Evolutionary conservation across 257 asterid species (phyloP), one percentile per base, ranked within the genome.

Genomic region (Solanum virginianum): DNA sequence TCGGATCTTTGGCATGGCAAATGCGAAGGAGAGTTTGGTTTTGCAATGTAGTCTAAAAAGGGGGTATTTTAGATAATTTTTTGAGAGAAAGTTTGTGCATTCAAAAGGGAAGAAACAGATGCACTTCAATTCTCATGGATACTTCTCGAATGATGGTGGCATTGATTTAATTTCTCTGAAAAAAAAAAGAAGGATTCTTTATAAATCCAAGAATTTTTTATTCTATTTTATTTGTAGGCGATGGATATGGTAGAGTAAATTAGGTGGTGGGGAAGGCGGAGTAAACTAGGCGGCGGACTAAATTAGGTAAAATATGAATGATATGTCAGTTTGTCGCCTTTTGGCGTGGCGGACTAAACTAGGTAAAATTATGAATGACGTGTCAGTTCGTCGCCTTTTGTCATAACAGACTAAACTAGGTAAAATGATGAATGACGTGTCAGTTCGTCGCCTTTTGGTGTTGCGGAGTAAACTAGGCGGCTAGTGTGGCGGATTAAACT

Each of bases 1-100:
- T 81, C 90, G 86, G 54, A 91, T 87, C 88, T 92, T 92, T 77
- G 91, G 92, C 93, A 91, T 92, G 86, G 86, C 29, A 71, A 85
- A 49, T 65, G 60, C 36, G 53, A 41, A 57, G n/a, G 43, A 32
- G 66, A 7, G 43, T 14, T 5, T 22, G 79, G 16, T 20, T 47
- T 82, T 47, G 82, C 45, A 75, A 22, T 75, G 82, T 49, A 43
- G 43, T 75, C 81, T 14, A 22, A 75, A 49, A 13, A 75, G 12
- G 32, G 59, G 36, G 57, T n/a, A 7, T 36, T 74, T n/a, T 0
- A 22, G 60, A 74, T 8, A 22, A 13, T 9, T 32, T 74, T 77
- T 15, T 20, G 16, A 7, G 26, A 12, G 39, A 11, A 14, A 24
- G 17, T 47, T 17, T 45, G 81, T 74, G n/a, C 17, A 53, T 54